A percentile compares a stretch with the other conserved stretches of the same genome.
These are phyloP conservation scores for Fennellomyces sp. DNA, from an alignment of 371 early-diverging fungal genomes.

Conservation along the genomic window DNA sequence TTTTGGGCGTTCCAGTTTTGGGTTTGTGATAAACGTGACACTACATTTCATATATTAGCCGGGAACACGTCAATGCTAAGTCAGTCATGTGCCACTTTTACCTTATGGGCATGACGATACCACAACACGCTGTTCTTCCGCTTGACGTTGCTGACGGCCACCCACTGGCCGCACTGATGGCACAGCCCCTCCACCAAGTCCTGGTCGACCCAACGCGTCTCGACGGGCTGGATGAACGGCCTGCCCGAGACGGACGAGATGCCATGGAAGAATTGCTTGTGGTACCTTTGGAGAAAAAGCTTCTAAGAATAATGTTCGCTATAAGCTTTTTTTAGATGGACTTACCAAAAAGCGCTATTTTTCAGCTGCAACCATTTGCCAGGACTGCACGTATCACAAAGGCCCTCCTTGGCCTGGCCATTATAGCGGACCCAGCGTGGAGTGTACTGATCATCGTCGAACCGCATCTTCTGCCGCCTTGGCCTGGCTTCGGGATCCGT, in stretches of 20 bases:
- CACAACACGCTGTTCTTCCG: constrained; percentile 82
- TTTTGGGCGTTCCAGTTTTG: constrained; percentile 39
- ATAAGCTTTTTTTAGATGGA: not conserved
- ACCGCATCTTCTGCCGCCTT: constrained; percentile 73
- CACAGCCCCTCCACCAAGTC: constrained; percentile 86
- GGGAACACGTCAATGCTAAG: not conserved
- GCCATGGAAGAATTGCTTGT: constrained; percentile 91
- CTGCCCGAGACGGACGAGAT: constrained; percentile 90
- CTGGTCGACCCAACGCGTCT: constrained; percentile 69
- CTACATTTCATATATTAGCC: constrained; percentile 18
- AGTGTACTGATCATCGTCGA: constrained; percentile 83
- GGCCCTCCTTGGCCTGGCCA: constrained; percentile 85
- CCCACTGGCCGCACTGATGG: constrained; percentile 87
- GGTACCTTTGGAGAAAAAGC: constrained; percentile 79
- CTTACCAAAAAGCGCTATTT: constrained; percentile 90
- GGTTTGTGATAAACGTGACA: constrained; percentile 90
- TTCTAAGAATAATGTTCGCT: no score
- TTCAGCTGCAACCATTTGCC: constrained; percentile 93
- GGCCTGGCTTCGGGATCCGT: constrained; percentile 56
- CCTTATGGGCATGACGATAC: constrained; percentile 92
- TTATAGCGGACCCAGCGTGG: constrained; percentile 84
- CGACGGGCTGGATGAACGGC: constrained; percentile 75
- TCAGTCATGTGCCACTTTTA: constrained; percentile 18
- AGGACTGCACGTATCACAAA: constrained; percentile 86
- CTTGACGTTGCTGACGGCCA: constrained; percentile 79